These are phyloP conservation scores for Oryza meridionalis DNA, from an alignment of 176 grass and related monocot species.

Conservation along the genomic window DNA sequence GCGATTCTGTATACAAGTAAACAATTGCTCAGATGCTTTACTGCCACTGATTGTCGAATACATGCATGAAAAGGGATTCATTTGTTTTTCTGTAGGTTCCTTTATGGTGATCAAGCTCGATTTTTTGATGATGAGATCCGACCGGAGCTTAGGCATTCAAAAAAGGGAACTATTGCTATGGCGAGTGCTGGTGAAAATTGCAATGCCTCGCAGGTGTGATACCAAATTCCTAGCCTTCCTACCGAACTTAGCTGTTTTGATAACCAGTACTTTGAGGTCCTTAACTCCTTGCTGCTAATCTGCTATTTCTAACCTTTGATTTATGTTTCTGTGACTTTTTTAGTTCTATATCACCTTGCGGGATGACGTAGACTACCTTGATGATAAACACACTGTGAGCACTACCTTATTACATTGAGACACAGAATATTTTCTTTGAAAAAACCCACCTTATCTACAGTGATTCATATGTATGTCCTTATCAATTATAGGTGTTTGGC, in stretches of 20 bases:
- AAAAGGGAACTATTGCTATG: constrained; percentile 91
- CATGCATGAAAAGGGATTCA: constrained; percentile 37
- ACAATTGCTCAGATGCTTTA: constrained; percentile 5
- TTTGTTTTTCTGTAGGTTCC: constrained; percentile 56
- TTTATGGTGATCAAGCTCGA: constrained; percentile 93
- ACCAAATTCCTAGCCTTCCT: constrained; percentile 10
- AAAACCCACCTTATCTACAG: neutral
- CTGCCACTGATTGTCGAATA: neutral
- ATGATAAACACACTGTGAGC: constrained; percentile 92
- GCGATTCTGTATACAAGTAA: constrained; percentile 94
- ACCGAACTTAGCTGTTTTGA: neutral
- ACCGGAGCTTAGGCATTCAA: constrained; percentile 79
- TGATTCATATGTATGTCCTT: constrained; percentile 1
- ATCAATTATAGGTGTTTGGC: constrained; percentile 76
- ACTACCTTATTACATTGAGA: neutral
- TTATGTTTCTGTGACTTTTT: constrained; percentile 23
- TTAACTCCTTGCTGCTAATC: neutral
- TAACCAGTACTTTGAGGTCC: neutral
- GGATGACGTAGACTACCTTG: constrained; percentile 94
- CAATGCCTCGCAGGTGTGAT: constrained; percentile 89
- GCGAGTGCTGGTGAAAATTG: constrained; percentile 88
- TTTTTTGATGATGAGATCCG: constrained; percentile 88
- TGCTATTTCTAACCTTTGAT: neutral
- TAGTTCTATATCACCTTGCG: constrained; percentile 94
- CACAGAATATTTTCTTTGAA: neutral